Conservation (phyloP, 164 flowering plant genomes). For the Magnolia changhungtana region DNA sequence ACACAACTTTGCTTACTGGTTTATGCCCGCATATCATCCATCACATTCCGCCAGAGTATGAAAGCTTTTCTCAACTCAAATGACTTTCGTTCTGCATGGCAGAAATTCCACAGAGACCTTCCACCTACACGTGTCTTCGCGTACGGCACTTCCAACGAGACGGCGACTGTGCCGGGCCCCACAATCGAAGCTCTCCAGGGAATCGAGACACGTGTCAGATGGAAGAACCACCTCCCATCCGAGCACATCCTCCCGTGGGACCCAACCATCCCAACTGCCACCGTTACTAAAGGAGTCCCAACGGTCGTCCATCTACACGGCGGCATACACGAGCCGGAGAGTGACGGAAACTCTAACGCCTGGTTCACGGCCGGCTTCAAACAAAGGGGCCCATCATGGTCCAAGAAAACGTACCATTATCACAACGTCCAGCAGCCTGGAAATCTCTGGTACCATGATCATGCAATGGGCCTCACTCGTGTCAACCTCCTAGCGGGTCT, state of each 20-base stretch:
- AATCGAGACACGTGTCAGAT: conserved; percentile 32
- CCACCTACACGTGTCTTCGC: conserved; percentile 55
- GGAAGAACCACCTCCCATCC: conserved; percentile 52
- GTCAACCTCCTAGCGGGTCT: conserved; percentile 57
- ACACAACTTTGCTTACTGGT: too few relatives aligned
- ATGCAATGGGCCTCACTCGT: conserved; percentile 59
- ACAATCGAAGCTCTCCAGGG: conserved; percentile 51
- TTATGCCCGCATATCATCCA: too few relatives aligned
- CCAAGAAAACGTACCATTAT: conserved; percentile 35
- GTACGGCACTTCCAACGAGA: conserved; percentile 35
- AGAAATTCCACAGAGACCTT: conserved; percentile 79
- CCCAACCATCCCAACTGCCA: conserved; percentile 56
- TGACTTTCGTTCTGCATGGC: conserved; percentile 1
- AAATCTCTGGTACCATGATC: conserved; percentile 63
- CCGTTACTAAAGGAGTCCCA: conserved; percentile 38
- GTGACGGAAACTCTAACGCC: conserved; percentile 45
- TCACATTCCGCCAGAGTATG: too few relatives aligned
- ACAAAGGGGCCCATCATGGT: conserved; percentile 47
- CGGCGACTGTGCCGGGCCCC: conserved; percentile 58
- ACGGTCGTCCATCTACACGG: conserved; percentile 65
- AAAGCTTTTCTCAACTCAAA: too few relatives aligned
- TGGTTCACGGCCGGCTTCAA: conserved; percentile 52
- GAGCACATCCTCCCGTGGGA: conserved; percentile 62
- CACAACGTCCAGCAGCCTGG: conserved; percentile 50
- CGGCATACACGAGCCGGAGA: conserved; percentile 41